Evolutionary conservation across 1,284 basidiomycete species (phyloP), one percentile per base, ranked within the genome.

Genomic region (Puccinia horiana): DNA sequence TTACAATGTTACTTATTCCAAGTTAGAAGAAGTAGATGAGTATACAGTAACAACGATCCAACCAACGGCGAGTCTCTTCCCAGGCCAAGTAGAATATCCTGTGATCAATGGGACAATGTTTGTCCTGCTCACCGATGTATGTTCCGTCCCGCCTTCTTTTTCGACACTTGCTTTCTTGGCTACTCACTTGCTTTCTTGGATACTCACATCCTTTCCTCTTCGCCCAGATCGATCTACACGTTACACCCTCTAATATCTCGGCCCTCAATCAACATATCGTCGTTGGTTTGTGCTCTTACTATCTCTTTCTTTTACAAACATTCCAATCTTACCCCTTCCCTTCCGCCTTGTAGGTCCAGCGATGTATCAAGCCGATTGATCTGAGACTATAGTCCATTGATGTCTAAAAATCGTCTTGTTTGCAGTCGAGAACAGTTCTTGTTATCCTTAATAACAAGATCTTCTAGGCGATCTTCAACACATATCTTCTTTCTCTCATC

Each of bases 221-320:
- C 23, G 52, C 20, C 42, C 47, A 81, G 79, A 85, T 85, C 12
- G 87, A 91, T 83, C 85, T 88, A 1, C 89, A 86, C 80, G 88
- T 92, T 14, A 92, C 91, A 11, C 91, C 91, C 1, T 90, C 89
- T 86, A 92, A 92, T 86, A 83, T 90, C 26, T 88, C 89, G 1
- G 84, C 89, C 84, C 84, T 91, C 72, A 90, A 92, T 85, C 82
- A 87, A 65, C 89, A 91, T 83, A 88, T 92, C 82, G 58, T 83
- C 29, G 79, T 72, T 18, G 79, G 79, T 81, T 9, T 20, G 11
- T 20, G 49, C 20, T 23, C 49, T 20, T 52, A 14, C 20, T 52
- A 20, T 52, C n/a, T 16, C 49, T 52, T 4, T 16, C 20, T 52
- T 20, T 23, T 16, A 9, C 11, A 9, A 9, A 4, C 20, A 9